These are phyloP conservation scores for Coniochaeta prunicola DNA, from an alignment of 2,329 filamentous ascomycete genomes.

Conservation along the genomic window DNA sequence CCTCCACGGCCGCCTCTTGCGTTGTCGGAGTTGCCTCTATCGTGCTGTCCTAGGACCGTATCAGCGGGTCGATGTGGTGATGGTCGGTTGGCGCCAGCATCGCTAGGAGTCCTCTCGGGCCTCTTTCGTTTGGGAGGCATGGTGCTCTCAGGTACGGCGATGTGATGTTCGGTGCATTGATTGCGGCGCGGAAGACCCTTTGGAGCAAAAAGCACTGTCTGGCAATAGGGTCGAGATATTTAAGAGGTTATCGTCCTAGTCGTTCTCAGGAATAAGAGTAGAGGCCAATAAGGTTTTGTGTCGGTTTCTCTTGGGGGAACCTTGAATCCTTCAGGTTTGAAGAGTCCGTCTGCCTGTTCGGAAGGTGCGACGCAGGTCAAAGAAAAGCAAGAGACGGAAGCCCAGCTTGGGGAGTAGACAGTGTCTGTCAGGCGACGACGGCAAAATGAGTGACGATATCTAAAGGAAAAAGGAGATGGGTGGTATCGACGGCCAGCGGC, in stretches of 20 bases:
- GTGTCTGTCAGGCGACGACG: neutral
- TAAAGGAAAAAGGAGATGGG: neutral
- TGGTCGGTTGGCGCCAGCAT: slow-evolving; percentile 42
- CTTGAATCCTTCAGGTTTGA: neutral
- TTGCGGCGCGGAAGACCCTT: neutral
- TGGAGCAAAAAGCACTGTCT: neutral
- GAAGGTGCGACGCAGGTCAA: neutral
- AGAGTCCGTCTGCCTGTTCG: neutral
- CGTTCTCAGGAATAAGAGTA: neutral
- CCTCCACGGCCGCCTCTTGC: slow-evolving; percentile 35
- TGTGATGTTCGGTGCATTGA: neutral
- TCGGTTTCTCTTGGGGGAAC: neutral
- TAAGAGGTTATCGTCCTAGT: neutral
- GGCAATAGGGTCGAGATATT: neutral
- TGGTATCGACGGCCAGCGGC: neutral
- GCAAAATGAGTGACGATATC: neutral
- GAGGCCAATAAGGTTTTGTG: neutral
- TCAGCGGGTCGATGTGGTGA: slow-evolving; percentile 57
- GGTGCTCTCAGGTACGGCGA: slow-evolving; percentile 2
- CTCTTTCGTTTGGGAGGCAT: slow-evolving; percentile 56
- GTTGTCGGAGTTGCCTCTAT: slow-evolving; percentile 40
- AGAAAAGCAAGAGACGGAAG: neutral
- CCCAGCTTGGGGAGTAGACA: neutral
- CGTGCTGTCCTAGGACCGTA: slow-evolving; percentile 48
- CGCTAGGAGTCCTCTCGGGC: slow-evolving; percentile 40